phyloP scores from a whole-genome alignment of 169 alveolate genomes.

The Cryptosporidium sp. region DNA sequence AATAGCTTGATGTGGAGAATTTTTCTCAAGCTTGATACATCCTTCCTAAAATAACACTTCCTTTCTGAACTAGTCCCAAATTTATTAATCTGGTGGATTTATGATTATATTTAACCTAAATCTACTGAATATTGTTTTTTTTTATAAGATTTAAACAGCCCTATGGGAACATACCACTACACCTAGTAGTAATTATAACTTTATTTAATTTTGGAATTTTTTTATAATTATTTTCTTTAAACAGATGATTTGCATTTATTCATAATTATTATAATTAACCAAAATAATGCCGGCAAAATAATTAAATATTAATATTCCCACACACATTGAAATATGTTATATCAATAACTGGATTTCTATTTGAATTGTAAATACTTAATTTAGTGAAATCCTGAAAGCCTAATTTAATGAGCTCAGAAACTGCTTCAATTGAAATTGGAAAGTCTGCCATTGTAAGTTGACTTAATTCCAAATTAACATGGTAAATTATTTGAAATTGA shows the following conservation, averaged over 20 bases:
- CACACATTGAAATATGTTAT: neutral
- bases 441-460: conserved; percentile 20
- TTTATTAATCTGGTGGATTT: neutral
- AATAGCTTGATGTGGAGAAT: conserved; percentile 13
- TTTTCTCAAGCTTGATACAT: conserved; percentile 21
- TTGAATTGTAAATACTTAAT: neutral
- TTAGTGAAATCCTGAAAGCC: neutral
- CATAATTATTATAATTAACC: neutral
- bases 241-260: neutral
- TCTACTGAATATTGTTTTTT: neutral
- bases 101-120: neutral
- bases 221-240: too few species aligned
- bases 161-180: neutral
- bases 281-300: neutral
- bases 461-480: neutral
- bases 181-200: neutral
- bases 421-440: neutral
- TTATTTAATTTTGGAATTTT: too few species aligned
- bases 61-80: neutral
- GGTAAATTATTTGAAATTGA: neutral
- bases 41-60: conserved; percentile 4
- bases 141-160: neutral
- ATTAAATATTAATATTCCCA: too few species aligned
- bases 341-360: neutral
- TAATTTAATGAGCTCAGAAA: conserved; percentile 1